Base-by-base conservation (phyloP, 768 basidiomycete species). In the Filobasidium wieringae region DNA sequence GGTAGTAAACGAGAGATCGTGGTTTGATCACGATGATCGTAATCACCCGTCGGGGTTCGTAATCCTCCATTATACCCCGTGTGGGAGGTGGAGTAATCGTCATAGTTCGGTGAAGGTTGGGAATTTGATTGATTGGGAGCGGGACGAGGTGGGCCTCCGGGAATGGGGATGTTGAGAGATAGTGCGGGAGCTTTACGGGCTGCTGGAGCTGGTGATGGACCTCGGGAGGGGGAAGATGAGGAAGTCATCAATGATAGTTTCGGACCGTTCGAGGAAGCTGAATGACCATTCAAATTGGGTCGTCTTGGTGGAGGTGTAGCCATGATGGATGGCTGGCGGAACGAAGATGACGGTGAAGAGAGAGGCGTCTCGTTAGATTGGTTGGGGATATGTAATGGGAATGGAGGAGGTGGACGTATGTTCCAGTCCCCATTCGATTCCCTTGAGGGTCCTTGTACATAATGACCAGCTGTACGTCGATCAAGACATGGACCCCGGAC, bases 51-150 rank as follows among this genome's bases (percentile, higher is more conserved):
- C 6, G 67, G 66, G n/a, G 69, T 57, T n/a, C 63, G 59, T 17
- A 74, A 59, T 5, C 56, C 56, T 2, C 56, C 56, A 26, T 51
- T 37, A 50, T 57, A 57, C 12, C 26, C 56, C 12, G 49, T 62
- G 66, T 70, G 12, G 68, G 68, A 39, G 65, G 57, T 6, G 61
- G 61, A 7, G 61, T 57, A 30, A 55, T 41, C 22, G 57, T 61
- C 9, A 65, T 60, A 17, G 49, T 53, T n/a, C 4, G 43, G 43
- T 4, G 43, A 47, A 47, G 43, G 43, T 4, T 47, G 43, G 14
- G 43, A 26, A 5, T 27, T 27, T 19, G 43, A 3, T 14, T 47
- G 22, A 27, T 12, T 22, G 24, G 9, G 9, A 9, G 9, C 41
- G 14, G 36, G 36, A 37, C n/a, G 36, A 37, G 9, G 9, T 37